Evolutionary conservation across 2,329 filamentous ascomycete species (phyloP), one percentile per base, ranked within the genome.

Genomic region (Chaetomium strumarium): DNA sequence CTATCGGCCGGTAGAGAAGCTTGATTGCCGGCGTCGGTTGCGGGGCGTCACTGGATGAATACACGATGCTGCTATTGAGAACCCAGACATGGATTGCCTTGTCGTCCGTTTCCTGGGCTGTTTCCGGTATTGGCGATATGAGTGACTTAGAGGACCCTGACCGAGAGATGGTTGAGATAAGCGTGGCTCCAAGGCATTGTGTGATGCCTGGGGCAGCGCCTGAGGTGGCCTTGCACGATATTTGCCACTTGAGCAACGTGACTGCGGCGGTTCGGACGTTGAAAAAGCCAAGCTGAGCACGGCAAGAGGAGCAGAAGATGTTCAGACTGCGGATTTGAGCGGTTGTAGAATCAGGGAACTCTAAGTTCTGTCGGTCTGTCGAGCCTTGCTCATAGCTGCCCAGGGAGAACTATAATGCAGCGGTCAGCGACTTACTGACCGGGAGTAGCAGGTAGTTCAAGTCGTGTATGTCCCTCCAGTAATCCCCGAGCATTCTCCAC

Each of bases 101-200:
- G 5, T 45, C 13, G 16, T 36, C 10, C 16, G 36, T 17, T 24
- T 41, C 50, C 20, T 17, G 42, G 5, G 30, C 24, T 10, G 56
- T 43, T 14, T 53, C 59, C 53, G 44, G 58, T 44, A 70, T 64
- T 0, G 75, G 77, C 16, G 74, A 65, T 12, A 83, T 63, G 17
- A 83, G 67, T 0, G 77, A 78, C 62, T 81, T 81, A 38, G 80
- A 77, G 24, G 75, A 80, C 12, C 76, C 79, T 1, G 78, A 79
- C n/a, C 78, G 73, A 12, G 78, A 72, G 39, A 79, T 73, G 1
- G 75, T 78, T 10, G 78, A 73, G 17, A 77, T 63, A 24, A 83
- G 67, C 49, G 75, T 76, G 0, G 77, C 74, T 4, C 77, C 73
- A 2, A 83, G 69, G 53, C 79, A 83, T 46, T 80, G 73, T 0